These are phyloP conservation scores for Priceomyces melissophilus DNA, from an alignment of 805 yeast genomes.

Conservation along the genomic window DNA sequence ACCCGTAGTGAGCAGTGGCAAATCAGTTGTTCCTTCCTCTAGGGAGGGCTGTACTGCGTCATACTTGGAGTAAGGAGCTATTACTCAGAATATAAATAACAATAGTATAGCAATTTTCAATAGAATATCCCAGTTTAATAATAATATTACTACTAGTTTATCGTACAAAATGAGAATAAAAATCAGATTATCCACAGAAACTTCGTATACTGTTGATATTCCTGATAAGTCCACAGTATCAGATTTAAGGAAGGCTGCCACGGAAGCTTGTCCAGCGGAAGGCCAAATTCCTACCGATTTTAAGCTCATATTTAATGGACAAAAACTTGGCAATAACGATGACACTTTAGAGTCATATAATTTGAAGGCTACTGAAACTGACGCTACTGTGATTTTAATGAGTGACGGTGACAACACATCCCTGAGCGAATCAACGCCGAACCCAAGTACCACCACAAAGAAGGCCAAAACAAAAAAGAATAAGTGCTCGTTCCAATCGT, in stretches of 20 bases:
- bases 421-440: constrained; percentile 3
- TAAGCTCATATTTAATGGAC: constrained; percentile 40
- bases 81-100: no score
- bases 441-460: constrained; percentile 16
- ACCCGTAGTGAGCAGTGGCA: constrained; percentile 1
- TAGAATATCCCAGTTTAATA: no score
- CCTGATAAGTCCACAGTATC: constrained; percentile 52
- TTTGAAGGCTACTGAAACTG: constrained; percentile 10
- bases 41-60: neutral
- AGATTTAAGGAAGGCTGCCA: constrained; percentile 46
- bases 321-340: constrained; percentile 29
- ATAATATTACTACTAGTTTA: no score
- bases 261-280: constrained; percentile 36
- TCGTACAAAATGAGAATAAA: constrained; percentile 43
- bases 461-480: constrained; percentile 37
- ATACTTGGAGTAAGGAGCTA: neutral
- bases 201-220: constrained; percentile 44
- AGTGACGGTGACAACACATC: constrained; percentile 16
- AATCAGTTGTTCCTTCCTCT: neutral
- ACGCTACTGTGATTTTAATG: constrained; percentile 24
- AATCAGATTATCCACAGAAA: constrained; percentile 45
- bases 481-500: constrained; percentile 51
- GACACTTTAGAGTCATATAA: constrained; percentile 20
- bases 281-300: constrained; percentile 33
- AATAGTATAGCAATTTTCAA: no score